phyloP scores from a whole-genome alignment of 164 flowering plant species.

The Vitis rotundifolia region DNA sequence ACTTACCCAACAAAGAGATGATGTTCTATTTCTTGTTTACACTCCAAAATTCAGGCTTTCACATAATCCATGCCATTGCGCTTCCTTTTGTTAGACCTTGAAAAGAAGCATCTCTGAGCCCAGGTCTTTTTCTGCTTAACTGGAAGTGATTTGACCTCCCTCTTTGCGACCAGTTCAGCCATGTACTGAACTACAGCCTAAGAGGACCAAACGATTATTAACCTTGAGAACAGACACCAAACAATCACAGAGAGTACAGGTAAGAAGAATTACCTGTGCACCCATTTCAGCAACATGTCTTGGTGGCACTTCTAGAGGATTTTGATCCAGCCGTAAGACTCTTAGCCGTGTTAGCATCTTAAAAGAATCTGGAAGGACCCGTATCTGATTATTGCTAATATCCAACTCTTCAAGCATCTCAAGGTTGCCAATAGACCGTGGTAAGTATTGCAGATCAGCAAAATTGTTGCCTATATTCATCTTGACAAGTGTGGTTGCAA shows the following conservation, averaged over 20 bases:
- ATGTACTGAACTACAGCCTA: slow-evolving; percentile 89
- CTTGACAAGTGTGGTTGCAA: slow-evolving; percentile 74
- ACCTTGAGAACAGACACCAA: background rate
- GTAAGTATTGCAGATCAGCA: slow-evolving; percentile 69
- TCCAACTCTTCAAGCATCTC: slow-evolving; percentile 87
- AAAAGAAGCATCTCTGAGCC: slow-evolving; percentile 64
- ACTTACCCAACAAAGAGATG: slow-evolving; percentile 10
- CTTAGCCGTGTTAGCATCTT: slow-evolving; percentile 57
- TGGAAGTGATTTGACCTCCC: slow-evolving; percentile 51
- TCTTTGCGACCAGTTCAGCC: slow-evolving; percentile 62
- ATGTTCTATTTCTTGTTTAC: background rate
- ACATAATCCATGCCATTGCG: slow-evolving; percentile 46
- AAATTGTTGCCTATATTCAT: slow-evolving; percentile 79
- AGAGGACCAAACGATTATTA: slow-evolving; percentile 13
- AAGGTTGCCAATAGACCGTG: slow-evolving; percentile 84
- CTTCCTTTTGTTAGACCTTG: slow-evolving; percentile 66
- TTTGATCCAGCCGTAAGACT: slow-evolving; percentile 60
- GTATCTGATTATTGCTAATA: slow-evolving; percentile 85
- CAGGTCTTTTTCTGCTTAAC: slow-evolving; percentile 62
- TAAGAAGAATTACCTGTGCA: slow-evolving; percentile 58
- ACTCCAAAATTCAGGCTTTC: slow-evolving; percentile 30
- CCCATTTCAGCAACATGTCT: slow-evolving; percentile 65
- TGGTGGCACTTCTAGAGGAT: slow-evolving; percentile 84
- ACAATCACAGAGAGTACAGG: background rate
- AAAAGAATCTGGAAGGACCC: slow-evolving; percentile 77